A percentile compares a stretch with the other conserved stretches of the same genome.
Evolutionary conservation across 495 filamentous ascomycete species (phyloP).

Genomic region (Rhizodiscina lignyota): DNA sequence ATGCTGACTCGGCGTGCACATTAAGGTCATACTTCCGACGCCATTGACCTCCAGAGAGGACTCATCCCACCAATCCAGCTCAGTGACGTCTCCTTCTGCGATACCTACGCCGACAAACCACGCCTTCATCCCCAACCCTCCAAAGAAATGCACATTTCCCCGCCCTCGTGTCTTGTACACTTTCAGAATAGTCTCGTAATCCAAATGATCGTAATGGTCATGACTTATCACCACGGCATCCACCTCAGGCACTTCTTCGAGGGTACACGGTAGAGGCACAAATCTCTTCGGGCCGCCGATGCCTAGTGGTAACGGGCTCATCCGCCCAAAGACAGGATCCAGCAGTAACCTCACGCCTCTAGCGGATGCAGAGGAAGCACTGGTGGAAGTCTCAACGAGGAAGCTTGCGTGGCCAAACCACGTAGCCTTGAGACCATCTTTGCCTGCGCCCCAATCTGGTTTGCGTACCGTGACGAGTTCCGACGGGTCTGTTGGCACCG

Average conservation of each 20-base stretch:
- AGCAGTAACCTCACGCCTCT: constrained; percentile 26
- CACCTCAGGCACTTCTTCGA: constrained; percentile 29
- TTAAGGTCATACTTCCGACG: too few relatives aligned
- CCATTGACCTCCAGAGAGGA: constrained; percentile 14
- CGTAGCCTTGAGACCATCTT: too few relatives aligned
- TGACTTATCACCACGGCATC: constrained; percentile 34
- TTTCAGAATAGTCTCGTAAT: constrained; percentile 22
- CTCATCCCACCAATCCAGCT: constrained; percentile 38
- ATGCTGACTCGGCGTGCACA: too few relatives aligned
- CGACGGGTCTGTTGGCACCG: too few relatives aligned
- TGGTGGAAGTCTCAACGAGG: constrained; percentile 25
- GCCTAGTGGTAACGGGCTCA: constrained; percentile 25
- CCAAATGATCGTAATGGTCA: constrained; percentile 38
- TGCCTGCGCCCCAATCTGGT: too few relatives aligned
- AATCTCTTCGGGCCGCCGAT: constrained; percentile 33
- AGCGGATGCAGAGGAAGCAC: too few relatives aligned
- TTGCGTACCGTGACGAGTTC: too few relatives aligned
- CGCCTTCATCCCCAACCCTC: constrained; percentile 22
- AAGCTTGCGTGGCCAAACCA: constrained; percentile 37
- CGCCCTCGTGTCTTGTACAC: constrained; percentile 19
- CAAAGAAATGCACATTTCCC: constrained; percentile 26
- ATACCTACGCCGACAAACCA: constrained; percentile 25
- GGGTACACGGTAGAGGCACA: constrained; percentile 29
- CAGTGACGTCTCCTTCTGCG: constrained; percentile 21
- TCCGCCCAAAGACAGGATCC: constrained; percentile 44